Evolutionary conservation across 352 stramenopile genomes (phyloP).

Genomic region (Phytophthora sojae): DNA sequence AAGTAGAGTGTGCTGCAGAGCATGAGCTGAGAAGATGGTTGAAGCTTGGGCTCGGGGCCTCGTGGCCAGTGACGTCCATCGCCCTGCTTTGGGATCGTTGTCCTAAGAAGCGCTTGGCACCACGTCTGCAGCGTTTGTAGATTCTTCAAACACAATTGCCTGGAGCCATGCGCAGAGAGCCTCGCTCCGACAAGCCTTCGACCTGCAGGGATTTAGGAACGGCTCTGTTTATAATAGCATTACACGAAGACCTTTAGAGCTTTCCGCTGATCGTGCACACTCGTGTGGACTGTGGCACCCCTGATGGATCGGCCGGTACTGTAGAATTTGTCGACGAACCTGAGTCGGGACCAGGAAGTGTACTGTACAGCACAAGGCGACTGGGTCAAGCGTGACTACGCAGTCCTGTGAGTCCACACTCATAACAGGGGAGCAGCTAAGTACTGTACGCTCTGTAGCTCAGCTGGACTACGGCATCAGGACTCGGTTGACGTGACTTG

Average conservation of each 20-base stretch:
- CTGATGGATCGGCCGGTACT: conserved; percentile 2
- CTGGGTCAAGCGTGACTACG: not conserved
- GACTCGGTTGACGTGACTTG: conserved; percentile 18
- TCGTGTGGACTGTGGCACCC: too few species aligned
- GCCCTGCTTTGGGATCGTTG: too few species aligned
- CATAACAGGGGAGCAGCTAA: not conserved
- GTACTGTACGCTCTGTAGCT: not conserved
- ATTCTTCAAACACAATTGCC: too few species aligned
- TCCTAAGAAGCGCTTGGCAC: too few species aligned
- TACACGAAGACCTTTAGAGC: not conserved
- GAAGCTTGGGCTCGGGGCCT: too few species aligned
- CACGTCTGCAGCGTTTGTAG: too few species aligned
- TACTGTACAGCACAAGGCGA: not conserved
- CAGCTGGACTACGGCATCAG: not conserved
- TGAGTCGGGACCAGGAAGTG: not conserved
- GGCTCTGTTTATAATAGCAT: not conserved
- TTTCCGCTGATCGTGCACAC: not conserved
- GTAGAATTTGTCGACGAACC: conserved; percentile 14
- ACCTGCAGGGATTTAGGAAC: not conserved
- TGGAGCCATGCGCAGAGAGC: not conserved
- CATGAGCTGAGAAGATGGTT: too few species aligned
- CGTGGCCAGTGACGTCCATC: too few species aligned
- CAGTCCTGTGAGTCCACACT: too few species aligned
- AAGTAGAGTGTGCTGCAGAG: too few species aligned
- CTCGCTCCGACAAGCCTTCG: not conserved